These are phyloP conservation scores for Tylopilus felleus DNA, from an alignment of 768 basidiomycete species.

Conservation along the genomic window DNA sequence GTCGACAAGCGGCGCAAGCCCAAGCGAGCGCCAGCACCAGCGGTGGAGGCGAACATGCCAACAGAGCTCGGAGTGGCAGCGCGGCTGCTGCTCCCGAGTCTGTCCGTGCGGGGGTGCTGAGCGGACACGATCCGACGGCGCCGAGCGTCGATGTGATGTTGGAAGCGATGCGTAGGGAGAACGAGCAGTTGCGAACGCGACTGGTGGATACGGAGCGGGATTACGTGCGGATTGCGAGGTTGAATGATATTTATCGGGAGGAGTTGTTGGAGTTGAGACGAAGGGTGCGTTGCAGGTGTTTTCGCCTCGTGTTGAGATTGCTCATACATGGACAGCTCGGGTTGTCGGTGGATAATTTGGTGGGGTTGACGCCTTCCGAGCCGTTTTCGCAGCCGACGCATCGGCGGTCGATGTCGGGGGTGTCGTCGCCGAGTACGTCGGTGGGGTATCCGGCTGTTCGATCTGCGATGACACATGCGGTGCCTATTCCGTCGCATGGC, in stretches of 20 bases:
- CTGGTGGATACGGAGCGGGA: conserved; percentile 75
- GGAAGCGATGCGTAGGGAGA: conserved; percentile 74
- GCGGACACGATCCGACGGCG: conserved; percentile 29
- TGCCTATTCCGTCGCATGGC: conserved; percentile 67
- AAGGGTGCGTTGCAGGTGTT: conserved; percentile 51
- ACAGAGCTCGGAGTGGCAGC: conserved; percentile 4
- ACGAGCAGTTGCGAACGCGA: conserved; percentile 64
- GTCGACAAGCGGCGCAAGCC: conserved; percentile 40
- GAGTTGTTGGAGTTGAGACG: conserved; percentile 76
- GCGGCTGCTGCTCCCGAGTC: neutral
- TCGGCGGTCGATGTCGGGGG: conserved; percentile 44
- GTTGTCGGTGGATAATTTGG: conserved; percentile 62
- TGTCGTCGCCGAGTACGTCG: conserved; percentile 30
- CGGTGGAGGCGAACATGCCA: conserved; percentile 1
- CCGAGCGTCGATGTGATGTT: conserved; percentile 59
- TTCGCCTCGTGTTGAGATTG: neutral
- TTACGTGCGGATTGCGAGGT: conserved; percentile 65
- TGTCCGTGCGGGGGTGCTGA: neutral
- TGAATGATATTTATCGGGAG: conserved; percentile 83
- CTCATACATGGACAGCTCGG: conserved; percentile 14
- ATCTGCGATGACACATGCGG: conserved; percentile 39
- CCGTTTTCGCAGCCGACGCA: conserved; percentile 73
- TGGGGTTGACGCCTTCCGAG: conserved; percentile 64
- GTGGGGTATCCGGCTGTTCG: conserved; percentile 26
- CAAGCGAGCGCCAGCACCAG: conserved; percentile 33